These are phyloP conservation scores for Citrullus colocynthis DNA, from an alignment of 306 rosid species.

Conservation along the genomic window DNA sequence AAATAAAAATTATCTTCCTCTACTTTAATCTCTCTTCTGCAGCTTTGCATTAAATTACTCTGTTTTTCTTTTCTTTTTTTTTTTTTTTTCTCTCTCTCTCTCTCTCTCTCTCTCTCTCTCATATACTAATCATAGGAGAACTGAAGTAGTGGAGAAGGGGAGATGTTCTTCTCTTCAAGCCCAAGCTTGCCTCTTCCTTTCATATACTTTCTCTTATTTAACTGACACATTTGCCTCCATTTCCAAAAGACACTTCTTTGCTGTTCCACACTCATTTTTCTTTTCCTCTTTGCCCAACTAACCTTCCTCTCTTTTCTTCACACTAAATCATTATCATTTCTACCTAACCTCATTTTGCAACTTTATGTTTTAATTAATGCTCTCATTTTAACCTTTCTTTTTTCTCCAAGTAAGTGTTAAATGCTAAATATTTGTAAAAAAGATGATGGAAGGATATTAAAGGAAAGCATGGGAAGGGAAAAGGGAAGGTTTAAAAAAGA, in stretches of 20 bases:
- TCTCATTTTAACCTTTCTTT: too few relatives aligned
- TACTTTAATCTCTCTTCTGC: slow-evolving; percentile 22
- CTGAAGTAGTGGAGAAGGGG: slow-evolving; percentile 19
- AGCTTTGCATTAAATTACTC: slow-evolving; percentile 3
- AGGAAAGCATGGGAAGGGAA: too few relatives aligned
- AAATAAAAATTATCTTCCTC: slow-evolving; percentile 3
- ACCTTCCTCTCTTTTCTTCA: slow-evolving; percentile 26
- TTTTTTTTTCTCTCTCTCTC: not conserved
- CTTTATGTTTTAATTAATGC: not conserved
- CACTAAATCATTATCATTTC: slow-evolving; percentile 26
- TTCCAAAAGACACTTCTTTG: slow-evolving; percentile 46
- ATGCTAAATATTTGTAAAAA: too few relatives aligned
- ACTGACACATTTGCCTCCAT: slow-evolving; percentile 97
- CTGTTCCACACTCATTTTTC: slow-evolving; percentile 72
- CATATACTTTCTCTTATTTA: slow-evolving; percentile 24
- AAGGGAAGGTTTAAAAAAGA: not conserved
- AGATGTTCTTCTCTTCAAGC: slow-evolving; percentile 85
- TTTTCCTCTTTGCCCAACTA: slow-evolving; percentile 43
- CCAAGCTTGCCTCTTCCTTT: slow-evolving; percentile 61
- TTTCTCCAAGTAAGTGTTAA: too few relatives aligned
- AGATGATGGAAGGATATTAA: too few relatives aligned
- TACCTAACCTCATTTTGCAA: slow-evolving; percentile 45
- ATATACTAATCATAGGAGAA: slow-evolving; percentile 6
- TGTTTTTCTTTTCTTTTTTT: not conserved
- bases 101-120: not conserved